phyloP scores from a whole-genome alignment of 1,284 basidiomycete genomes.

The Pyrrhoderma noxium region DNA sequence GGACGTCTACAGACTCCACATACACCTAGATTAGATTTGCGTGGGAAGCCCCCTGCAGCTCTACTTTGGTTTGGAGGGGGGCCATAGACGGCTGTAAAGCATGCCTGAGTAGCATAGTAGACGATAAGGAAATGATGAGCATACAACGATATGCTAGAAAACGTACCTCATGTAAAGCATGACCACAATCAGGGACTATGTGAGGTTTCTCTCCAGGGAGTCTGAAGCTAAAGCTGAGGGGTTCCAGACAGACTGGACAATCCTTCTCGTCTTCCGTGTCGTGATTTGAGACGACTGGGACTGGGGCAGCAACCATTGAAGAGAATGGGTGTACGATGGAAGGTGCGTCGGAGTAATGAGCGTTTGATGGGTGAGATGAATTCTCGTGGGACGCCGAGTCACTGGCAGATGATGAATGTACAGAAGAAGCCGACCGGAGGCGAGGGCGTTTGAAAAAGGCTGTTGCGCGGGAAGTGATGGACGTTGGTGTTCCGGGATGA shows the following conservation, averaged over 20 bases:
- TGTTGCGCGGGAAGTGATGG: constrained; percentile 14
- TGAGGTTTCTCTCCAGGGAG: constrained; percentile 94
- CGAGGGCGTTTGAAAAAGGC: constrained; percentile 14
- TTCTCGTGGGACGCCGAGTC: background rate
- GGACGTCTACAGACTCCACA: constrained; percentile 94
- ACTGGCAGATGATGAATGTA: constrained; percentile 10
- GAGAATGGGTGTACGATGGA: constrained; percentile 39
- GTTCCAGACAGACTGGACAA: constrained; percentile 88
- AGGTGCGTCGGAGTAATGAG: constrained; percentile 6
- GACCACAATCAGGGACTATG: constrained; percentile 95
- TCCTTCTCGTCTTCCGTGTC: constrained; percentile 72
- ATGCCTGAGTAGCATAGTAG: constrained; percentile 55
- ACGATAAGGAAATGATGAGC: constrained; percentile 16
- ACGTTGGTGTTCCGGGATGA: constrained; percentile 4
- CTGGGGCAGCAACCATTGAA: constrained; percentile 49
- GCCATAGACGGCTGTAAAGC: constrained; percentile 94
- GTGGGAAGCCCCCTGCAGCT: constrained; percentile 37
- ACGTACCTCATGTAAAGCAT: constrained; percentile 87
- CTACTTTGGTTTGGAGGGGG: constrained; percentile 60
- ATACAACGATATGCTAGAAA: constrained; percentile 9
- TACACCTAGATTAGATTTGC: constrained; percentile 81
- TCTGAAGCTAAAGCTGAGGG: constrained; percentile 80
- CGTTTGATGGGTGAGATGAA: constrained; percentile 2
- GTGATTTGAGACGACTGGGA: constrained; percentile 61
- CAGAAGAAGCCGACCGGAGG: constrained; percentile 7